Conservation (phyloP, 345 rosid species). For the Zanthoxylum bungeanum region DNA sequence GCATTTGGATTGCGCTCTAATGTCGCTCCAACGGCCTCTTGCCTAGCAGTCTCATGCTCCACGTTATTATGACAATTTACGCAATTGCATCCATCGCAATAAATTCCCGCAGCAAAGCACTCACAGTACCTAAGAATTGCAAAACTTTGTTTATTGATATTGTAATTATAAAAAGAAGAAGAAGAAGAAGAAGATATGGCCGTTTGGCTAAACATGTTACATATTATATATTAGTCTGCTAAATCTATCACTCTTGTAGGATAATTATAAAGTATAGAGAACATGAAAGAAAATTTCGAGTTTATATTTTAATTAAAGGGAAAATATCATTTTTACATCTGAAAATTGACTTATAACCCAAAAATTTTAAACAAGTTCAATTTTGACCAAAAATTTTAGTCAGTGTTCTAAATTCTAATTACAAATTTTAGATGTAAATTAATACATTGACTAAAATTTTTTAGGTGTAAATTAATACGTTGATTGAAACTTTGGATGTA, state of each 20-base stretch:
- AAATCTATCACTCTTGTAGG: background rate
- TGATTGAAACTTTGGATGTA: no score
- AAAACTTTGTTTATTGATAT: background rate
- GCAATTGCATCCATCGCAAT: constrained; percentile 85
- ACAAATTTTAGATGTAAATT: no score
- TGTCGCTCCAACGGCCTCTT: constrained; percentile 50
- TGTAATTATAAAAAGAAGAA: no score
- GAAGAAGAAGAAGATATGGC: background rate
- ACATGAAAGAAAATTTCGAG: background rate
- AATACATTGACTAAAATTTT: no score
- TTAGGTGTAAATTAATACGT: no score
- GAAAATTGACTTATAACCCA: no score
- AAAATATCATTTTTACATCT: no score
- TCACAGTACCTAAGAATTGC: constrained; percentile 67
- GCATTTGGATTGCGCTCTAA: constrained; percentile 82
- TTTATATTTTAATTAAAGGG: no score
- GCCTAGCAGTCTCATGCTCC: constrained; percentile 55
- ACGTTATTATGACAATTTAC: constrained; percentile 66
- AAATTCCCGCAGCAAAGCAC: constrained; percentile 75
- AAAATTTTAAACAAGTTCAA: no score
- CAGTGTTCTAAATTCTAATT: no score
- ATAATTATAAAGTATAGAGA: background rate
- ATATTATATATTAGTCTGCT: background rate
- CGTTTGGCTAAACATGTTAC: background rate
- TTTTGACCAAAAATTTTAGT: no score